Percentiles rank a stretch among this genome's conserved stretches.
These are phyloP conservation scores for Phytophthora hibernalis DNA, from an alignment of 352 stramenopile species.

Conservation along the genomic window DNA sequence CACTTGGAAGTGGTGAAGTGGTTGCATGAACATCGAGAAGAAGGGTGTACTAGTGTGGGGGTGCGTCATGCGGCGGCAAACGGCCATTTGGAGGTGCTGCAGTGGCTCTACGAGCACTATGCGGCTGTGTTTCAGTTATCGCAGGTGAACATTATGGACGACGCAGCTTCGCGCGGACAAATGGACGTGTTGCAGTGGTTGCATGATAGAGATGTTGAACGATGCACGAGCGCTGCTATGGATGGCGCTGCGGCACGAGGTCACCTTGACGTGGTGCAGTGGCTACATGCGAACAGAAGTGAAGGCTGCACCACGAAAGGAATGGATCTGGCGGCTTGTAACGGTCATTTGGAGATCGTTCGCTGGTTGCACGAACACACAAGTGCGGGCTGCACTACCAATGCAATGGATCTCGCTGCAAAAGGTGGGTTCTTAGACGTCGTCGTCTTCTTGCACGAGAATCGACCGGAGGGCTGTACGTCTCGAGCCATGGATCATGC, in stretches of 20 bases:
- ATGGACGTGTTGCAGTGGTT: conserved; percentile 45
- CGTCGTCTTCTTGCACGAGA: conserved; percentile 46
- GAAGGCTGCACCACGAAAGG: conserved; percentile 53
- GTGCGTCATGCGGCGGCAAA: conserved; percentile 48
- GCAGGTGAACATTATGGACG: conserved; percentile 48
- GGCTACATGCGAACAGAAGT: conserved; percentile 41
- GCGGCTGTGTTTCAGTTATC: conserved; percentile 25
- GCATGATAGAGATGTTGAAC: conserved; percentile 23
- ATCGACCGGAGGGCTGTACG: conserved; percentile 49
- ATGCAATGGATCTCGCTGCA: conserved; percentile 50
- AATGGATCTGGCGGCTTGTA: conserved; percentile 55
- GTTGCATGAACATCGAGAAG: conserved; percentile 36
- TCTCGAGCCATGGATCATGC: conserved; percentile 56
- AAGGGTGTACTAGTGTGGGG: conserved; percentile 42
- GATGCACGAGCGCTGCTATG: conserved; percentile 50
- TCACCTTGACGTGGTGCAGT: conserved; percentile 48
- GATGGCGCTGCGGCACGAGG: conserved; percentile 45
- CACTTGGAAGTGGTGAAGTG: conserved; percentile 22
- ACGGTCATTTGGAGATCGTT: conserved; percentile 54
- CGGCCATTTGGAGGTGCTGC: conserved; percentile 48
- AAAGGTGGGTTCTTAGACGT: conserved; percentile 44
- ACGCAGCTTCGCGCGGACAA: conserved; percentile 43
- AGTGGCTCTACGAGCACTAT: conserved; percentile 53
- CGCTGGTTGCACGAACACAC: conserved; percentile 53
- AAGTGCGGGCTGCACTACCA: conserved; percentile 43